Evolutionary conservation across 305 asterid genomes (phyloP).

Genomic region (Nicotiana rustica): DNA sequence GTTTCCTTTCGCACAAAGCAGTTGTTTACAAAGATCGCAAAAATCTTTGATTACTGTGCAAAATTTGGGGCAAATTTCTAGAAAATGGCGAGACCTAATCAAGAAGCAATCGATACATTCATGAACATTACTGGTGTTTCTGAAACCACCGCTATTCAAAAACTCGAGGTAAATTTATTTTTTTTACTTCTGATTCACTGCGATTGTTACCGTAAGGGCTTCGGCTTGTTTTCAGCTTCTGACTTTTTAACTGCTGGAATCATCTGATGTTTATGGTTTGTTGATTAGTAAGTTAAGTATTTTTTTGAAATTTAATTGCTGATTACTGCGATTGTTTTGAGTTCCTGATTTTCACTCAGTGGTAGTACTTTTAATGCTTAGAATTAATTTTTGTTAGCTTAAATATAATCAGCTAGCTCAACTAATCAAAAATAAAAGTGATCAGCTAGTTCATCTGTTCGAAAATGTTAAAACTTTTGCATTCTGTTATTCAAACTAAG

Average conservation of each 20-base stretch:
- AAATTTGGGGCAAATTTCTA: constrained; percentile 9
- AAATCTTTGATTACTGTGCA: neutral
- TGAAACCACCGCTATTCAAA: constrained; percentile 68
- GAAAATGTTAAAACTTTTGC: neutral
- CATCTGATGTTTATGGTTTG: neutral
- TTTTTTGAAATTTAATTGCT: neutral
- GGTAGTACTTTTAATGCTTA: neutral
- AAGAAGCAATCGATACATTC: constrained; percentile 74
- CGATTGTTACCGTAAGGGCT: neutral
- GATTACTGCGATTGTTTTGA: constrained; percentile 15
- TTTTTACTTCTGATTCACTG: constrained; percentile 14
- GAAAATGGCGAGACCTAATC: constrained; percentile 75
- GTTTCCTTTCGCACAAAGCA: constrained; percentile 15
- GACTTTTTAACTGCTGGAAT: neutral
- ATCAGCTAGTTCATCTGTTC: neutral
- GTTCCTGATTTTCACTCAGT: constrained; percentile 12
- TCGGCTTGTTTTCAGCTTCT: constrained; percentile 12
- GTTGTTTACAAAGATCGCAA: constrained; percentile 12
- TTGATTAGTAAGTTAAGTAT: neutral
- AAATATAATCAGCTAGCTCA: neutral
- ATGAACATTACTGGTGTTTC: constrained; percentile 85
- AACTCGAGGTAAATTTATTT: constrained; percentile 63
- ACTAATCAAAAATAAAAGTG: neutral
- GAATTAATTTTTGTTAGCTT: neutral
- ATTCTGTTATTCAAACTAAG: neutral